Evolutionary conservation across 805 yeast genomes (phyloP), one percentile per base, ranked within the genome.

Genomic region (Lipomyces lipofer): DNA sequence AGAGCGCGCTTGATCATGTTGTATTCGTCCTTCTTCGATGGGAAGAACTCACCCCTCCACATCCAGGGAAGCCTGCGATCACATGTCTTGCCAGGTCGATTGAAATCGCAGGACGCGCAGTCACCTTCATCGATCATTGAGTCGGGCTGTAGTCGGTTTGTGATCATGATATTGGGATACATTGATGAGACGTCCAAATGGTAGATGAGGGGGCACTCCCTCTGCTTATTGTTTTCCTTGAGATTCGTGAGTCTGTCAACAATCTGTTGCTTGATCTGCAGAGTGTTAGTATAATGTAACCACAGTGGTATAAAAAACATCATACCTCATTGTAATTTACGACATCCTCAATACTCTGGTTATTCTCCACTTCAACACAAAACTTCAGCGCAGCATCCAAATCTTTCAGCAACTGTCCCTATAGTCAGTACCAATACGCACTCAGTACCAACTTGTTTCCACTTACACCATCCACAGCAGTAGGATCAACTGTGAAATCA

Each of bases 141-240:
- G 71, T 94, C 99, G 0, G 99, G 99, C 69, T 94, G 99, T 49
- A 94, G 76, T 67, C 99, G 82, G 71, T 94, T 94, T 0, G 98
- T 87, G 5, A 96, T 89, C 98, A 94, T 94, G 68, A 94, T 94
- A 67, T 94, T 94, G 4, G 99, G 99, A 67, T 94, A 94, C 99
- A 94, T 94, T 1, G 99, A 94, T 0, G 99, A 97, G 47, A 94
- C 99, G 75, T 94, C 99, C 33, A 95, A 96, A 67, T 94, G 99
- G 65, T 95, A 94, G 59, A 94, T 94, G 44, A 88, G 74, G 0
- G 99, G 99, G 9, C 75, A 74, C 64, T 94, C 98, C 10, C 69
- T 68, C 62, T 97, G 76, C 33, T 75, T 75, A 0, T 92, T 91
- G 35, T 77, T 77, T 1, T 74, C 68, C 57, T 80, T 83, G 48